These are phyloP conservation scores for Cladosporium sp. DNA, from an alignment of 2,329 filamentous ascomycete genomes.

Conservation along the genomic window DNA sequence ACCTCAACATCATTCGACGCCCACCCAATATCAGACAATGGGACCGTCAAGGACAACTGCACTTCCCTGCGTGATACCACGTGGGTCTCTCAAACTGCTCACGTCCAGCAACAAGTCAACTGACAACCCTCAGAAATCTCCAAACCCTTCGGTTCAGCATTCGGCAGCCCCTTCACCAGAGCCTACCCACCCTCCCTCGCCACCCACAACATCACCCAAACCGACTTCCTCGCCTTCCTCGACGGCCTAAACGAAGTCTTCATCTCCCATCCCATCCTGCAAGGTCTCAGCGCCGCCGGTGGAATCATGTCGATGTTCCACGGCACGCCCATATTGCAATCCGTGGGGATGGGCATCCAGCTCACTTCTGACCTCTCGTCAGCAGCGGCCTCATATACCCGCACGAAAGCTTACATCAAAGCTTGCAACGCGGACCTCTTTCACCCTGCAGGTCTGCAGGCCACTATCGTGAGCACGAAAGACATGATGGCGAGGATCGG, in stretches of 20 bases:
- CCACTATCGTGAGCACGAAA: not conserved
- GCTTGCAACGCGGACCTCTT: not conserved
- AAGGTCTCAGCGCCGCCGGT: slow-evolving; percentile 22
- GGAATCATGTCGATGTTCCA: slow-evolving; percentile 20
- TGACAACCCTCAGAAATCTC: not conserved
- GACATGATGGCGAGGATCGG: slow-evolving; percentile 2
- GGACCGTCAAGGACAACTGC: not conserved
- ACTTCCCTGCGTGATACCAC: not conserved
- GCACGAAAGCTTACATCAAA: not conserved
- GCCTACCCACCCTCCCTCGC: slow-evolving; percentile 3
- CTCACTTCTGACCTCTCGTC: not conserved
- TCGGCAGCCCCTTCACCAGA: not conserved
- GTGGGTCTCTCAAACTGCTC: not conserved
- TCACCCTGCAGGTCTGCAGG: not conserved
- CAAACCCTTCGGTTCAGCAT: not conserved
- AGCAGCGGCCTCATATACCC: not conserved
- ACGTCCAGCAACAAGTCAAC: not conserved
- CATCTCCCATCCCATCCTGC: slow-evolving; percentile 25
- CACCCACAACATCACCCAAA: slow-evolving; percentile 12
- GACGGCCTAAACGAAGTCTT: slow-evolving; percentile 28
- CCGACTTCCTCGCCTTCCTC: slow-evolving; percentile 27
- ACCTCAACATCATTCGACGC: not conserved
- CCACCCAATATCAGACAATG: not conserved
- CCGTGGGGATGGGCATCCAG: slow-evolving; percentile 19
- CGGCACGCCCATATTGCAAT: slow-evolving; percentile 20